phyloP scores from a whole-genome alignment of 495 filamentous ascomycete species.

The Schizothecium vesticola region DNA sequence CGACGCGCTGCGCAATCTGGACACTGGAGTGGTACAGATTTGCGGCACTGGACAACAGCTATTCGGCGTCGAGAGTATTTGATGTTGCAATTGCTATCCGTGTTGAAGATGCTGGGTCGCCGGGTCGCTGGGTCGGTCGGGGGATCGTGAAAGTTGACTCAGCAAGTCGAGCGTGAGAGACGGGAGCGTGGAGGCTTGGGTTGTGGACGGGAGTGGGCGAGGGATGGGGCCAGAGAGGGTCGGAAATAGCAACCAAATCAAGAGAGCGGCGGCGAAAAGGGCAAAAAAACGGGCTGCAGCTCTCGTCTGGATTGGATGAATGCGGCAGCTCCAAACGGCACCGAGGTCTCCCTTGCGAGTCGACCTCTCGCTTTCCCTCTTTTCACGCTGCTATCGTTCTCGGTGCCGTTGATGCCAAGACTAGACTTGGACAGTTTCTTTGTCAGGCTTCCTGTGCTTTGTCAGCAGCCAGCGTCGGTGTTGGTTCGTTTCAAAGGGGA shows the following conservation, averaged over 20 bases:
- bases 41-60: neutral
- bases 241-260: neutral
- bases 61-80: neutral
- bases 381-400: neutral
- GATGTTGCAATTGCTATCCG: neutral
- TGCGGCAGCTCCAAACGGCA: neutral
- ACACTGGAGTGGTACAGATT: neutral
- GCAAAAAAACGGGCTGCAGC: neutral
- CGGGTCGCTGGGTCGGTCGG: neutral
- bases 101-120: neutral
- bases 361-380: neutral
- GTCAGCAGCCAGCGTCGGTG: slow-evolving; percentile 13
- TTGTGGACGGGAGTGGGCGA: neutral
- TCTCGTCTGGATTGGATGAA: neutral
- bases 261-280: neutral
- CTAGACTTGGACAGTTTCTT: slow-evolving; percentile 8
- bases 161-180: neutral
- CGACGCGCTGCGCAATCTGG: neutral
- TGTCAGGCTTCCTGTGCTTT: slow-evolving; percentile 18
- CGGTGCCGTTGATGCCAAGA: neutral
- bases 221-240: neutral
- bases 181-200: neutral
- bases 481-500: slow-evolving; percentile 3
- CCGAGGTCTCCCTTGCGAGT: neutral
- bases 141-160: neutral